Conservation (phyloP, 83 land plant species). For the Larix sibirica region DNA sequence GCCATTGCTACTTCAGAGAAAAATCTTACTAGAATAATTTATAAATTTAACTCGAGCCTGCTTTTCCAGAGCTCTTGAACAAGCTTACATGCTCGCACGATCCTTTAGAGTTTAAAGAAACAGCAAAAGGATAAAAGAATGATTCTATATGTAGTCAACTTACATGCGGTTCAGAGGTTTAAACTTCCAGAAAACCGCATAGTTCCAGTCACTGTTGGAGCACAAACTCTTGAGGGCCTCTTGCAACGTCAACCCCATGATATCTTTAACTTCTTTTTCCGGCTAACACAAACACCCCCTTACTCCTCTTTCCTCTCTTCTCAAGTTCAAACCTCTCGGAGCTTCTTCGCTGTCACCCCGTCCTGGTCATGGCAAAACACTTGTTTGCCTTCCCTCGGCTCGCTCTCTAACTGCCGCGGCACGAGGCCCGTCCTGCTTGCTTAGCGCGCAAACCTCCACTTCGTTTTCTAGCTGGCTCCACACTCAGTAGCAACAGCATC, state of each 20-base stretch:
- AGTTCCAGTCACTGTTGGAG: conserved; percentile 37
- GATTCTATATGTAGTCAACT: not conserved
- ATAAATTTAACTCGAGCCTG: no score
- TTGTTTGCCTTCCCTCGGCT: not conserved
- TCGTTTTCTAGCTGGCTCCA: conserved; percentile 49
- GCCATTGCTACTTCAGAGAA: no score
- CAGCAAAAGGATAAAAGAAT: no score
- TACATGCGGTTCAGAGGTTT: conserved; percentile 44
- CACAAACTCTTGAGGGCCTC: conserved; percentile 48
- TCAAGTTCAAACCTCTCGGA: not conserved
- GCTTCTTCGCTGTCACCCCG: not conserved
- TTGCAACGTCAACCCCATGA: conserved; percentile 33
- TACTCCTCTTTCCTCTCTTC: not conserved
- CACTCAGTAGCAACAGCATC: conserved; percentile 29
- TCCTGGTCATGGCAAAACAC: conserved; percentile 14
- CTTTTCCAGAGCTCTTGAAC: no score
- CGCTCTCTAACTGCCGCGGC: conserved; percentile 51
- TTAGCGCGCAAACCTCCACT: conserved; percentile 60
- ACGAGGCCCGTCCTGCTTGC: conserved; percentile 61
- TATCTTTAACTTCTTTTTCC: not conserved
- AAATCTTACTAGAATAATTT: no score
- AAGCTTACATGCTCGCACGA: no score
- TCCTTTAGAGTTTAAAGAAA: no score
- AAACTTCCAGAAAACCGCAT: conserved; percentile 68
- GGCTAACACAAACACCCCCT: not conserved